Conservation (phyloP, 306 rosid species). For the Canavalia ensiformis region DNA sequence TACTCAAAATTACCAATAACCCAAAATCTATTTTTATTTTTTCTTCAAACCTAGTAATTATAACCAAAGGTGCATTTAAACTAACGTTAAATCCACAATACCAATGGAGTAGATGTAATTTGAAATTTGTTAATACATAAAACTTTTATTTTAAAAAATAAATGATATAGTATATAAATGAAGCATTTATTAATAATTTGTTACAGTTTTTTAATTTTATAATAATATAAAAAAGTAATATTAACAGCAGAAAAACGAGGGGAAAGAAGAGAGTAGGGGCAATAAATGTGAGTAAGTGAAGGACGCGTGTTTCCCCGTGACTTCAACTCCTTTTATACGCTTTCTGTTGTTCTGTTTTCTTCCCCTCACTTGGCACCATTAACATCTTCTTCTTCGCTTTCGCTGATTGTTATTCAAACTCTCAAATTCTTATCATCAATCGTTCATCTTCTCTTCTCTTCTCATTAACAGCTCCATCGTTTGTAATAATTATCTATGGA, state of each 20-base stretch:
- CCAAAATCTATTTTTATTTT: background rate
- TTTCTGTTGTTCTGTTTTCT: background rate
- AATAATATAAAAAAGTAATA: too few species aligned
- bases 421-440: background rate
- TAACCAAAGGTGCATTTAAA: background rate
- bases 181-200: too few species aligned
- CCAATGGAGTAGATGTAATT: background rate
- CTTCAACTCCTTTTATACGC: conserved; percentile 56
- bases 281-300: conserved; percentile 54
- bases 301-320: conserved; percentile 74
- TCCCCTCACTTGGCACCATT: background rate
- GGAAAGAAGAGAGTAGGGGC: background rate
- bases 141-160: too few species aligned
- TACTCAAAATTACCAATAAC: background rate
- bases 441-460: background rate
- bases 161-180: too few species aligned
- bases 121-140: too few species aligned
- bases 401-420: background rate
- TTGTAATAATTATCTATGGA: conserved; percentile 47
- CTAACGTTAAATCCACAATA: background rate
- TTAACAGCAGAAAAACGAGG: background rate
- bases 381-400: background rate
- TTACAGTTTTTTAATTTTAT: too few species aligned
- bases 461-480: background rate
- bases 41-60: background rate